Percentiles rank a stretch among this genome's conserved stretches.
These are phyloP conservation scores for Trifolium dubium DNA, from an alignment of 306 rosid species.

Conservation along the genomic window DNA sequence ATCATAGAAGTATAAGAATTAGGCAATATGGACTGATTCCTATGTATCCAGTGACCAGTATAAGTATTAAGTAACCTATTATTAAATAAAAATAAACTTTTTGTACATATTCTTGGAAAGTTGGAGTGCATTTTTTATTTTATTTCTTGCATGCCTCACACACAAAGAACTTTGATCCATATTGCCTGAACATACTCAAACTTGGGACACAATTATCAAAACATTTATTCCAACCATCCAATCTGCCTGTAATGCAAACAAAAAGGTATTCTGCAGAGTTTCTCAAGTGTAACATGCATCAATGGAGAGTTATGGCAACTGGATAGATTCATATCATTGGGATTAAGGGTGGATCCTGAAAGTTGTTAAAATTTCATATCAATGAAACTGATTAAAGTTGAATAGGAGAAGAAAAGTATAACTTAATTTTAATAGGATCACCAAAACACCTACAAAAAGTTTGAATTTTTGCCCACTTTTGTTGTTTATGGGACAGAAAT, in stretches of 20 bases:
- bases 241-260: slow-evolving; percentile 10
- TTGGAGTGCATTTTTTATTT: background rate
- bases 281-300: slow-evolving; percentile 1
- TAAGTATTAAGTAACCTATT: background rate
- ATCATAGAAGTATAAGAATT: slow-evolving; percentile 4
- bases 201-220: slow-evolving; percentile 13
- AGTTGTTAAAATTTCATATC: slow-evolving; percentile 7
- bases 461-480: slow-evolving; percentile 2
- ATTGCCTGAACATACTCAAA: slow-evolving; percentile 19
- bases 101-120: slow-evolving; percentile 6
- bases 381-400: slow-evolving; percentile 26
- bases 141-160: slow-evolving; percentile 19
- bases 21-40: background rate
- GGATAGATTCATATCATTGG: slow-evolving; percentile 4
- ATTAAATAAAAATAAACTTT: background rate
- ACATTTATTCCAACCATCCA: slow-evolving; percentile 13
- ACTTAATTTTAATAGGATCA: slow-evolving; percentile 23
- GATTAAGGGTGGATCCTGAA: slow-evolving; percentile 22
- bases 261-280: slow-evolving; percentile 5
- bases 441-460: slow-evolving; percentile 2
- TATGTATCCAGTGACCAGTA: background rate
- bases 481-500: slow-evolving; percentile 62
- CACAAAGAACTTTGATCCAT: background rate
- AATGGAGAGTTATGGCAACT: slow-evolving; percentile 9
- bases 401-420: background rate